Evolutionary conservation across 768 basidiomycete genomes (phyloP).

Genomic region (Suillus subalutaceus): DNA sequence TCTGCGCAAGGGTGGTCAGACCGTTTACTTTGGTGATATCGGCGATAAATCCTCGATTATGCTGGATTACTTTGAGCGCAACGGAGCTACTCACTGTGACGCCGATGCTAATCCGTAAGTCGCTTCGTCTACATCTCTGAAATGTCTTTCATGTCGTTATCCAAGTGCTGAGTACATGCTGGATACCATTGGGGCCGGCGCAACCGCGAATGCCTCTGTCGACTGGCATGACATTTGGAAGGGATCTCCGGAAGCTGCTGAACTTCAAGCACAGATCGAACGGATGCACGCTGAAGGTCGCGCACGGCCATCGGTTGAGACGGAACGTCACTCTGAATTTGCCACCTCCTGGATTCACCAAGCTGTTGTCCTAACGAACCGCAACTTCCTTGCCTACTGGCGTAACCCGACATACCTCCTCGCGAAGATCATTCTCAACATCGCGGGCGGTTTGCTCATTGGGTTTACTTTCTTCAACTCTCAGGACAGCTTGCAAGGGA

Average conservation of each 20-base stretch:
- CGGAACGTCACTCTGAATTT: constrained; percentile 33
- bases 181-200: constrained; percentile 59
- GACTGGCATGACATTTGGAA: constrained; percentile 59
- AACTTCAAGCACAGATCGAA: constrained; percentile 45
- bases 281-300: constrained; percentile 43
- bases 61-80: constrained; percentile 26
- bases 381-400: constrained; percentile 40
- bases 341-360: constrained; percentile 45
- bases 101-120: constrained; percentile 29
- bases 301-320: constrained; percentile 24
- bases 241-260: constrained; percentile 41
- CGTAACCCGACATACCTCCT: constrained; percentile 43
- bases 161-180: constrained; percentile 51
- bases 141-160: not conserved
- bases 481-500: constrained; percentile 40
- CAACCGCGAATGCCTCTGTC: constrained; percentile 41
- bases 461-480: constrained; percentile 47
- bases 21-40: constrained; percentile 65
- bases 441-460: constrained; percentile 38
- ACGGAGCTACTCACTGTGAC: constrained; percentile 24
- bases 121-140: not conserved
- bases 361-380: constrained; percentile 30
- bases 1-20: constrained; percentile 58
- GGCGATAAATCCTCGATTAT: constrained; percentile 25
- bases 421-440: constrained; percentile 41